Evolutionary conservation across 306 rosid species (phyloP), one percentile per base, ranked within the genome.

Genomic region (Astragalus membranaceus): DNA sequence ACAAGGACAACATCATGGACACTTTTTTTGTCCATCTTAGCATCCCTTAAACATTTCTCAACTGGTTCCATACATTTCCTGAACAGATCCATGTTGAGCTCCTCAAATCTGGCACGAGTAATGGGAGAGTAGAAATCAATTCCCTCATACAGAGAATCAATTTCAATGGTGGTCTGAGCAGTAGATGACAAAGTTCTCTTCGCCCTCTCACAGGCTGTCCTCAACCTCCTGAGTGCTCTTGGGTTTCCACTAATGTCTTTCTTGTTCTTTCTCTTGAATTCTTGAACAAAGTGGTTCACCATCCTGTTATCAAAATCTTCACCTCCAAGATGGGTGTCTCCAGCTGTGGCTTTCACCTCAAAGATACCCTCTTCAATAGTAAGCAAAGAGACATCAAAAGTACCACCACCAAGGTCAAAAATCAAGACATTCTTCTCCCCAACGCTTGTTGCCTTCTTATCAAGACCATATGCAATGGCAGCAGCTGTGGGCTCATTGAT

Each of bases 331-430:
- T 87, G 91, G 60, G 91, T 87, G 80, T 87, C 91, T 10, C 91
- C 91, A 1, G 91, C 91, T 3, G 91, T 87, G 70, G 91, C 88
- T 66, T 87, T 87, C 53, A 87, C 91, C 88, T 87, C 91, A 17
- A 87, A 87, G 75, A 87, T 87, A 81, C 91, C 91, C 84, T 84
- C 91, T 48, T 87, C 91, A 55, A 87, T 87, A 4, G 91, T 87
- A 6, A 87, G 82, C 8, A 87, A 53, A 37, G 91, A 87, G 12
- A 87, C 91, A 79, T 87, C 91, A 33, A 79, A 79, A 0, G 83
- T 79, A 67, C 82, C 91, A 16, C 91, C 91, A 12, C 91, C 92
- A 39, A 87, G 89, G 36, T 87, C 89, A 10, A 87, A 87, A 32
- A 87, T 87, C 79, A 87, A 55, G 4, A 87, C 92, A 69, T 87